Evolutionary conservation across 2,329 filamentous ascomycete species (phyloP), one percentile per base, ranked within the genome.

Genomic region (Allantophomopsis lycopodina): DNA sequence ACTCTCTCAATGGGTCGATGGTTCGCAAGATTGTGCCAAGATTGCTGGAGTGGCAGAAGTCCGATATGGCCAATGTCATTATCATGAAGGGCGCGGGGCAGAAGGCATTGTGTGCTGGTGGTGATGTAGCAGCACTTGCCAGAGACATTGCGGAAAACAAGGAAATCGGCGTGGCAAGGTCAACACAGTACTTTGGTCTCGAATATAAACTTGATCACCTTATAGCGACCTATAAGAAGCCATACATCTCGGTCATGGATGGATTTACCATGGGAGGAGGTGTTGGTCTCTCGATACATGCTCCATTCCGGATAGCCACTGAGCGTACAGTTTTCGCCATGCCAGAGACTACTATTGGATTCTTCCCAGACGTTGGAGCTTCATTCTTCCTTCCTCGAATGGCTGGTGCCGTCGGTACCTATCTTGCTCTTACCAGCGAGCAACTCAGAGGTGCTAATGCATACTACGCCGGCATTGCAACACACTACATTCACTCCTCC

Each of bases 231-330:
- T 95, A 94, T 64, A 58, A 68, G 45, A 98, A 95, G 66, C 91
- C 91, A 0, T 94, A 91, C 55, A 76, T 98, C 39, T 83, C 91
- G 23, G 83, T 96, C 56, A 93, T 98, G 80, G 91, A 98, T 55
- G 91, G 91, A 43, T 83, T 94, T 59, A 98, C 93, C 39, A 98
- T 98, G 91, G 91, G 91, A 41, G 91, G 91, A 41, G 91, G 91
- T 48, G 91, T 96, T 39, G 91, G 91, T 6, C 73, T 98, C 41
- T 93, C 84, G 59, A 75, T 94, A 39, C 93, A 98, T 61, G 89
- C 91, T 2, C 93, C 91, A 3, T 89, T 98, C 71, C 74, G 91
- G 44, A 94, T 98, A 56, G 91, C 91, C 31, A 98, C 91, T 2
- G 91, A 98, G 63, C 82, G 81, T 56, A 98, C 91, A 5, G 64